A percentile compares a stretch with the other conserved stretches of the same genome.
Evolutionary conservation across 345 rosid species (phyloP).

Genomic region (Balakata baccata): DNA sequence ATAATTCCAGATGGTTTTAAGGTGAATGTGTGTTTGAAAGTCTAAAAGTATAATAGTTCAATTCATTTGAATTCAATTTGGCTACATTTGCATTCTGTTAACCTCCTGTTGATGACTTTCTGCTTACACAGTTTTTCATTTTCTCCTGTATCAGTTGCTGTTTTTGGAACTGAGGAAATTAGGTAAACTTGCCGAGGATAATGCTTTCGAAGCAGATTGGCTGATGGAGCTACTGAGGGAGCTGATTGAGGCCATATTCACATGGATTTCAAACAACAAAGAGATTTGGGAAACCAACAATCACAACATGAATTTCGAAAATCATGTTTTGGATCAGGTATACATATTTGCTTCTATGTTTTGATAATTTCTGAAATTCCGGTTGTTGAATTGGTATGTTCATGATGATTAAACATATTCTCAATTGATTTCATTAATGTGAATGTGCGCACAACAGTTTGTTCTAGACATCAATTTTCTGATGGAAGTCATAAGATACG

Average conservation of each 20-base stretch:
- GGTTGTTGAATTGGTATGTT: background rate
- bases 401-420: slow-evolving; percentile 8
- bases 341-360: background rate
- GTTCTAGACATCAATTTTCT: slow-evolving; percentile 51
- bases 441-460: slow-evolving; percentile 32
- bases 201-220: slow-evolving; percentile 46
- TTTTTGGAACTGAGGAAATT: slow-evolving; percentile 52
- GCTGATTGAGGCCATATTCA: slow-evolving; percentile 42
- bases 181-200: slow-evolving; percentile 37
- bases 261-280: slow-evolving; percentile 40
- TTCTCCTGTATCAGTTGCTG: slow-evolving; percentile 38
- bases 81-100: too few species aligned
- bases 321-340: slow-evolving; percentile 36
- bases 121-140: background rate
- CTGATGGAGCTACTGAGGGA: slow-evolving; percentile 44
- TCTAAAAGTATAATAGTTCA: background rate
- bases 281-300: slow-evolving; percentile 27
- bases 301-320: slow-evolving; percentile 12
- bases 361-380: background rate
- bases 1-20: background rate
- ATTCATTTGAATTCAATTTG: background rate
- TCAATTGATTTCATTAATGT: slow-evolving; percentile 12
- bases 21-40: too few species aligned
- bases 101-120: background rate
- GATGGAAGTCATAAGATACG: slow-evolving; percentile 35